Percentiles rank a stretch among this genome's conserved stretches.
These are phyloP conservation scores for Fusarium foetens DNA, from an alignment of 2,329 filamentous ascomycete genomes.

Conservation along the genomic window DNA sequence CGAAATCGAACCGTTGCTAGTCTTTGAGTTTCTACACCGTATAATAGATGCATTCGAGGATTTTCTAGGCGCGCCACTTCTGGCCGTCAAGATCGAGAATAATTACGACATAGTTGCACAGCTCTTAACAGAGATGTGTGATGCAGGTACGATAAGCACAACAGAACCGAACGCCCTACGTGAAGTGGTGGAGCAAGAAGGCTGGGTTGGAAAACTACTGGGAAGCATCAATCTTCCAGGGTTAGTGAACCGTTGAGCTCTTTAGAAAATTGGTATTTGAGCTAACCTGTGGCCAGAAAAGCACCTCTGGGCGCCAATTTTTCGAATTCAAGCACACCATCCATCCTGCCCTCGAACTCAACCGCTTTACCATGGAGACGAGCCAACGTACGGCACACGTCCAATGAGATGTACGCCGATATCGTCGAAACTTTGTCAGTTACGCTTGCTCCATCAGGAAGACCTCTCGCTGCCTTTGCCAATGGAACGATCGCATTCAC, in stretches of 20 bases:
- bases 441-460: constrained; percentile 88
- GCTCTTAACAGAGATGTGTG: constrained; percentile 94
- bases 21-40: constrained; percentile 94
- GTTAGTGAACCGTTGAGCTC: constrained; percentile 52
- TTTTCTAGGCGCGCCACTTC: constrained; percentile 87
- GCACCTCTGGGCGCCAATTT: constrained; percentile 52
- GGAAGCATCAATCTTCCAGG: constrained; percentile 87
- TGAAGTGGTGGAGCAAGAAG: constrained; percentile 91
- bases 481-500: constrained; percentile 96
- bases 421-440: constrained; percentile 90
- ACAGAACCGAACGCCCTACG: constrained; percentile 93
- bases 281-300: constrained; percentile 51
- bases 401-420: constrained; percentile 97
- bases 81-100: constrained; percentile 86
- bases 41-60: constrained; percentile 93
- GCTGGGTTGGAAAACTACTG: constrained; percentile 87
- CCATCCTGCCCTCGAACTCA: constrained; percentile 57
- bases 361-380: constrained; percentile 84
- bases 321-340: constrained; percentile 52
- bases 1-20: constrained; percentile 88
- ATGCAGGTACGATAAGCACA: constrained; percentile 87
- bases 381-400: constrained; percentile 92
- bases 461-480: constrained; percentile 85
- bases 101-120: constrained; percentile 96
- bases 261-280: neutral